phyloP scores from a whole-genome alignment of 1,284 basidiomycete genomes.

The Marasmius fiardii region DNA sequence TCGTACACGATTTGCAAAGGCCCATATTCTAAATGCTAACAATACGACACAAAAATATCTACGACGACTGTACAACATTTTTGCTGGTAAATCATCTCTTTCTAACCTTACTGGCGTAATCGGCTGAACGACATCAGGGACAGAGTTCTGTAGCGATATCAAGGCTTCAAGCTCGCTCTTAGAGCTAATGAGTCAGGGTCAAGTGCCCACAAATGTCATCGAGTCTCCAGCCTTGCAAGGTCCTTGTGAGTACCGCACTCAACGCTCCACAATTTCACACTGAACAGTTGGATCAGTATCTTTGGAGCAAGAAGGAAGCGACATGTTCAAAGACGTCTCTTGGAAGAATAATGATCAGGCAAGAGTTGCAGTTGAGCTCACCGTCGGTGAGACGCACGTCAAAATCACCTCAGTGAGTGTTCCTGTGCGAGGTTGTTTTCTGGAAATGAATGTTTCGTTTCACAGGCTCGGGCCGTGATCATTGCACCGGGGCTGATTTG shows the following conservation, averaged over 20 bases:
- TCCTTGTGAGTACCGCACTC: conserved; percentile 18
- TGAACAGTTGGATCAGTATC: conserved; percentile 33
- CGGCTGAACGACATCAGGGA: conserved; percentile 36
- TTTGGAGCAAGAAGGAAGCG: conserved; percentile 54
- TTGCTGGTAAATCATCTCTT: conserved; percentile 51
- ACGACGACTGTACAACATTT: conserved; percentile 71
- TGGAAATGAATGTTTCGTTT: neutral
- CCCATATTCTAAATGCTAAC: conserved; percentile 82
- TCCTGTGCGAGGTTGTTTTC: neutral
- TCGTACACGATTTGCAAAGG: conserved; percentile 49
- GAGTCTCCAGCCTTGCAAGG: conserved; percentile 33
- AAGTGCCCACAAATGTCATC: conserved; percentile 49
- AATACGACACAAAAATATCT: conserved; percentile 70
- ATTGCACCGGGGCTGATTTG: conserved; percentile 56
- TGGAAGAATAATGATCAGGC: conserved; percentile 56
- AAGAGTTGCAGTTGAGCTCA: conserved; percentile 60
- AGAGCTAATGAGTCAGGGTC: conserved; percentile 52
- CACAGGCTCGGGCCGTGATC: conserved; percentile 11
- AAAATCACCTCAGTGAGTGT: conserved; percentile 64
- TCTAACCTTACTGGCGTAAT: neutral
- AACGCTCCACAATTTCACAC: neutral
- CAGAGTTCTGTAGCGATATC: conserved; percentile 49
- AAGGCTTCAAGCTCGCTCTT: conserved; percentile 56
- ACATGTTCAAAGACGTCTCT: conserved; percentile 54
- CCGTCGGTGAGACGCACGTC: conserved; percentile 62